phyloP scores from a whole-genome alignment of 164 flowering plant species.

The Pachysandra terminalis region DNA sequence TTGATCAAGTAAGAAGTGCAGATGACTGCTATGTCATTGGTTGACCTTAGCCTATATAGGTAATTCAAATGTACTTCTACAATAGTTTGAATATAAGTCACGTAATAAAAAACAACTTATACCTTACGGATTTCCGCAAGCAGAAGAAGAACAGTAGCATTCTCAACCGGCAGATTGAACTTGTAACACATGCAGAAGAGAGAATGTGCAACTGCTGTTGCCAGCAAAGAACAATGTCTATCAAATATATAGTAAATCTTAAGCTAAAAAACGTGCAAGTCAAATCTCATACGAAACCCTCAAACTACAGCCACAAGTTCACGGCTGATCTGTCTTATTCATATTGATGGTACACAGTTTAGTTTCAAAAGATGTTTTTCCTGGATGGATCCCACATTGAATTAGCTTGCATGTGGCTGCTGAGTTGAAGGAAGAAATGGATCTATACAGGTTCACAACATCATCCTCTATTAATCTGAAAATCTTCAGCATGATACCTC shows the following conservation, averaged over 20 bases:
- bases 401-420: no score
- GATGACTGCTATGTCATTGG: background rate
- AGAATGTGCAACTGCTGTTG: constrained; percentile 73
- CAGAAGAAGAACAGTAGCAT: constrained; percentile 79
- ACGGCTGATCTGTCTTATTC: no score
- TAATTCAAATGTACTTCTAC: background rate
- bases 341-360: no score
- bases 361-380: no score
- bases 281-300: no score
- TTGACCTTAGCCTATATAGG: background rate
- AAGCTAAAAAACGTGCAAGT: background rate
- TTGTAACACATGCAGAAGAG: constrained; percentile 86
- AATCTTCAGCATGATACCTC: no score
- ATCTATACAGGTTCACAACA: no score
- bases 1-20: background rate
- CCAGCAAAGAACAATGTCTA: constrained; percentile 44
- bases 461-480: no score
- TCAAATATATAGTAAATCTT: background rate
- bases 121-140: constrained; percentile 95
- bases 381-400: no score
- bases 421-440: no score
- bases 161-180: constrained; percentile 79
- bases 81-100: background rate
- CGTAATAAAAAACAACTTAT: background rate
- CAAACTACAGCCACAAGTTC: no score